Evolutionary conservation across 495 filamentous ascomycete genomes (phyloP).

Genomic region (Trichoderma parareesei): DNA sequence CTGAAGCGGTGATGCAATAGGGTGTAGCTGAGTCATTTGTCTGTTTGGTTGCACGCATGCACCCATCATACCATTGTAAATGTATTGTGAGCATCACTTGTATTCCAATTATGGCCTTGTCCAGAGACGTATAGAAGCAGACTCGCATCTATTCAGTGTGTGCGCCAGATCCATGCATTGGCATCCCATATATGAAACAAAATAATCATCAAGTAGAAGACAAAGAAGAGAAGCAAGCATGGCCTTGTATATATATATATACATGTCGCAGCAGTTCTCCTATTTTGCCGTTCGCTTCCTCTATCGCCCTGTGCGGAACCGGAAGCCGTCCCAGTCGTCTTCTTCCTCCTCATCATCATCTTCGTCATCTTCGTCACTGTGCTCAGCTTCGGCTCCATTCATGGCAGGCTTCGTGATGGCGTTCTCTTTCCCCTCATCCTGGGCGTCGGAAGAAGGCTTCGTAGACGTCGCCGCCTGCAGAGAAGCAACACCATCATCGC

Average conservation of each 20-base stretch:
- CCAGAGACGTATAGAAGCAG: not conserved
- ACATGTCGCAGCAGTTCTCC: not conserved
- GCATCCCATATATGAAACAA: not conserved
- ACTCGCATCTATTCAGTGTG: not conserved
- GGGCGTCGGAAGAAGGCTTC: constrained; percentile 3
- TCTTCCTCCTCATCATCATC: constrained; percentile 51
- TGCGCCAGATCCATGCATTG: not conserved
- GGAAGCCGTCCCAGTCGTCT: constrained; percentile 63
- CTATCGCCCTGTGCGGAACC: constrained; percentile 37
- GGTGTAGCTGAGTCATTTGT: too few relatives aligned
- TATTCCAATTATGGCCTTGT: too few relatives aligned
- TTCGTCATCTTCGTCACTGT: constrained; percentile 44
- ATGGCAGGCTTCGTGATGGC: constrained; percentile 12
- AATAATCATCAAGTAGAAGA: not conserved
- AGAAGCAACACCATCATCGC: constrained; percentile 21
- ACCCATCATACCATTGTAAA: too few relatives aligned
- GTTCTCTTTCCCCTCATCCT: constrained; percentile 28
- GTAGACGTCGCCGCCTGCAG: constrained; percentile 11
- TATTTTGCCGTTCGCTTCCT: not conserved
- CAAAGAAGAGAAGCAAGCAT: not conserved
- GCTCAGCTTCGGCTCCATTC: constrained; percentile 29
- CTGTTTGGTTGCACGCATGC: too few relatives aligned
- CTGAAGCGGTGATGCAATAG: too few relatives aligned
- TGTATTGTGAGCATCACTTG: too few relatives aligned
- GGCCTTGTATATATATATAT: not conserved